Evolutionary conservation across 2,329 filamentous ascomycete species (phyloP).

Genomic region (Fusarium sp.): DNA sequence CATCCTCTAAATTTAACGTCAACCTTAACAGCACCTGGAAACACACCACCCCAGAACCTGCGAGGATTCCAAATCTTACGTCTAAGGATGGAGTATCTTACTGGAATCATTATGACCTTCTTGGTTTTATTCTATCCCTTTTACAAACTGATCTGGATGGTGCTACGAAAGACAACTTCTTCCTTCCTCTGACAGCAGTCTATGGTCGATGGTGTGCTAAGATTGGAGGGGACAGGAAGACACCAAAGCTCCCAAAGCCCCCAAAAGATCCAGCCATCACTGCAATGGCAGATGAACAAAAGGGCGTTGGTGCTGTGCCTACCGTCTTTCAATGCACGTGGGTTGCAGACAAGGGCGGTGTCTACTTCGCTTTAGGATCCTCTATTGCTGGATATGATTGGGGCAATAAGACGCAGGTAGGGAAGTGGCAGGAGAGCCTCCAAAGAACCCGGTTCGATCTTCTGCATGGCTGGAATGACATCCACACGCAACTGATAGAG

Average conservation of each 20-base stretch:
- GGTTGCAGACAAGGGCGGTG: not conserved
- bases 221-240: not conserved
- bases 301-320: not conserved
- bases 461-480: not conserved
- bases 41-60: not conserved
- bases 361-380: not conserved
- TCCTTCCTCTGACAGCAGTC: not conserved
- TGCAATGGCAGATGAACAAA: not conserved
- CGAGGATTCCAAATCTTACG: rapidly evolving
- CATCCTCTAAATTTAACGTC: not conserved
- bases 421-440: not conserved
- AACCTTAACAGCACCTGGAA: not conserved
- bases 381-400: not conserved
- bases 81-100: not conserved
- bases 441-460: not conserved
- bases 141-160: rapidly evolving
- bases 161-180: not conserved
- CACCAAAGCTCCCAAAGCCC: not conserved
- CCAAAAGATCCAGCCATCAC: not conserved
- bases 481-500: not conserved
- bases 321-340: not conserved
- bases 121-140: not conserved
- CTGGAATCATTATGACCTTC: not conserved
- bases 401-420: too few relatives aligned
- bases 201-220: not conserved